phyloP scores from a whole-genome alignment of 2,329 filamentous ascomycete genomes.

The Ceratocystis eucalypticola region DNA sequence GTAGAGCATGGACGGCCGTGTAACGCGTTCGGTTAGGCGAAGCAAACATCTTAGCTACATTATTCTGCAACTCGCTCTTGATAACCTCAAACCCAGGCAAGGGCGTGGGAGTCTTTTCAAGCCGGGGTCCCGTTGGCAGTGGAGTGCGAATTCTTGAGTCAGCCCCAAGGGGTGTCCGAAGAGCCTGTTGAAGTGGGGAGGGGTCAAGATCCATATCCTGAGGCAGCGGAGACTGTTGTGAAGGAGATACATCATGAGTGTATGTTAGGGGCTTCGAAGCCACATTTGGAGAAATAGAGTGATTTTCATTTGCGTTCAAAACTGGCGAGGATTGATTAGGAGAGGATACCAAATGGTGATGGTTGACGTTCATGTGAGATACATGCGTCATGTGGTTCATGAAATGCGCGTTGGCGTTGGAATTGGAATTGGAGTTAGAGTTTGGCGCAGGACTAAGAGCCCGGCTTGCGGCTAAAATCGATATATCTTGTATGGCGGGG shows the following conservation, averaged over 20 bases:
- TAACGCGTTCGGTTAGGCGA: slow-evolving; percentile 41
- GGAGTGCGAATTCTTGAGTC: slow-evolving; percentile 43
- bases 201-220: slow-evolving; percentile 46
- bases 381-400: not conserved
- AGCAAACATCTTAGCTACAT: slow-evolving; percentile 36
- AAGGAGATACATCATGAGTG: slow-evolving; percentile 28
- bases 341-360: not conserved
- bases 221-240: slow-evolving; percentile 23
- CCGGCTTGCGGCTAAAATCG: slow-evolving; percentile 30
- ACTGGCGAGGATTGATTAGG: not conserved
- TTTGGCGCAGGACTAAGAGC: slow-evolving; percentile 36
- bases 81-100: slow-evolving; percentile 39
- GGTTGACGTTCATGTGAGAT: slow-evolving; percentile 1
- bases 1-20: slow-evolving; percentile 37
- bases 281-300: slow-evolving; percentile 5
- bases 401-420: slow-evolving; percentile 14
- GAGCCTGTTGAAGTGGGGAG: slow-evolving; percentile 26
- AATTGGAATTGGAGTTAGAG: not conserved
- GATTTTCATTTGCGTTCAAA: slow-evolving; percentile 2
- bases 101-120: slow-evolving; percentile 35
- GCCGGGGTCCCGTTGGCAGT: slow-evolving; percentile 41
- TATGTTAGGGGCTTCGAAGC: slow-evolving; percentile 26
- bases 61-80: slow-evolving; percentile 39
- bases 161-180: slow-evolving; percentile 30
- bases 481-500: slow-evolving; percentile 37